Evolutionary conservation across 441 rosid genomes (phyloP), one percentile per base, ranked within the genome.

Genomic region (Flueggea neowawraea): DNA sequence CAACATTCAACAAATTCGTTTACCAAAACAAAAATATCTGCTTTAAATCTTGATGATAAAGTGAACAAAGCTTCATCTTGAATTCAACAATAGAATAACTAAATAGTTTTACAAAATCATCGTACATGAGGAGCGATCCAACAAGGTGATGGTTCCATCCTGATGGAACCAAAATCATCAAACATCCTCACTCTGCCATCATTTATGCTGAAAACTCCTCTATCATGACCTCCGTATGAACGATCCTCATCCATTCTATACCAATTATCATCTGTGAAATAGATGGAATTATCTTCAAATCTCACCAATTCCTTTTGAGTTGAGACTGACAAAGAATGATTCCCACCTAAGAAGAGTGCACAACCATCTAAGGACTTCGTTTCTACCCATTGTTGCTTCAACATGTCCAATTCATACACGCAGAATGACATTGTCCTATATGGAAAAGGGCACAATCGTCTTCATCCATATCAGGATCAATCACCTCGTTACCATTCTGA

Each of bases 211-310:
- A 57, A 57, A 4, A 32, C 45, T 0, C 60, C 60, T 10, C 8
- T 14, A 36, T 57, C 60, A 16, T 57, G 60, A 0, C 60, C 60
- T 33, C 60, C 60, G 60, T 36, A 57, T 7, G 43, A 10, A 15
- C 6, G 4, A 56, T 56, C 45, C 10, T 33, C 60, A 8, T 57
- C 10, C 60, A 57, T 33, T 16, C 17, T 6, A 2, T 1, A 16
- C 47, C 60, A 57, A n/a, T 57, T 31, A 11, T 57, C 60, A 39
- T 57, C 47, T 10, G 17, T 13, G 12, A 31, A 57, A 16, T 57
- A 36, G 47, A 57, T 57, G 16, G 16, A 31, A 16, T 57, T 39
- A 41, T 17, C 47, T 4, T 10, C 47, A 15, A 2, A 36, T 36
- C 41, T 36, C 41, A 39, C 12, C 45, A 14, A 17, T 2, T 44